Conservation (phyloP, 163 green algal genomes). For the Prototheca wickerhamii region DNA sequence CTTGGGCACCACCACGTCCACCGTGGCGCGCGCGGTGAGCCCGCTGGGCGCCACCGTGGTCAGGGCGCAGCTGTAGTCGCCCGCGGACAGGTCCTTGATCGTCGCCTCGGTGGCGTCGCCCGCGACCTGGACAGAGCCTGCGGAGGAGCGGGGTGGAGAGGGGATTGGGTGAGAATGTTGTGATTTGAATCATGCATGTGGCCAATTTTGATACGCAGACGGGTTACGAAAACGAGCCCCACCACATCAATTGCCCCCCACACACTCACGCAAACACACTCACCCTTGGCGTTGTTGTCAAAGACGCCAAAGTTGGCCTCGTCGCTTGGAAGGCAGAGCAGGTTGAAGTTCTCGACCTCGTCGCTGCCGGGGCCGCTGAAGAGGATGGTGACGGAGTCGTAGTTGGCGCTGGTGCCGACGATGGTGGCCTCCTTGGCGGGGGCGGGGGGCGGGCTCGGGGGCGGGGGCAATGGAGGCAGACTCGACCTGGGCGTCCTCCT, state of each 20-base stretch:
- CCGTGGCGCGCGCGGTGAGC: neutral
- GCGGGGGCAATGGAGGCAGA: neutral
- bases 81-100: neutral
- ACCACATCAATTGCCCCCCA: too few relatives aligned
- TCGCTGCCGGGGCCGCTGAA: neutral
- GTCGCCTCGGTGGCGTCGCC: neutral
- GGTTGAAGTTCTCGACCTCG: neutral
- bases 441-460: neutral
- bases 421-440: neutral
- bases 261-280: too few relatives aligned
- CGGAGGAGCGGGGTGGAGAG: neutral
- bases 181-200: too few relatives aligned
- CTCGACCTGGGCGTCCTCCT: neutral
- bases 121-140: neutral
- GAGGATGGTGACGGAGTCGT: conserved; percentile 2
- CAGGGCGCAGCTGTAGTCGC: neutral
- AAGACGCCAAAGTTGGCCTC: neutral
- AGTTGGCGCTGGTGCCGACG: neutral
- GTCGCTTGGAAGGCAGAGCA: neutral
- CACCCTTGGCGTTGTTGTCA: neutral
- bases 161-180: too few relatives aligned
- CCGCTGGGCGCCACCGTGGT: neutral
- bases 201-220: too few relatives aligned
- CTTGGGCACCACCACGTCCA: neutral
- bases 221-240: too few relatives aligned